Conservation (phyloP, 1,284 basidiomycete genomes). For the Ustilago esculenta region DNA sequence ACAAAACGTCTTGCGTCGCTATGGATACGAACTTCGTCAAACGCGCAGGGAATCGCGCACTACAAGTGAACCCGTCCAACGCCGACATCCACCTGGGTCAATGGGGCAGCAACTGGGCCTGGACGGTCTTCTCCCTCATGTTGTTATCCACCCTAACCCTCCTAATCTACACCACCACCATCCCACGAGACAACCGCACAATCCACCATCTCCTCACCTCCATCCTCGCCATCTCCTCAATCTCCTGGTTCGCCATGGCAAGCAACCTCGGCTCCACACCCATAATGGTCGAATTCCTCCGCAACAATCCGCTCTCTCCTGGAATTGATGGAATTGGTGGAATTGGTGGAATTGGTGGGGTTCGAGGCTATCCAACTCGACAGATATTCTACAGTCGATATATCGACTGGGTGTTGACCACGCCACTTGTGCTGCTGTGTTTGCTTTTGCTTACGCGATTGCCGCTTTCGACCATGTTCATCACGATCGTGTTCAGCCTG, state of each 20-base stretch:
- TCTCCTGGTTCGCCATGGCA: constrained; percentile 72
- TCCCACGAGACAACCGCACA: constrained; percentile 68
- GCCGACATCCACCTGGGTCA: constrained; percentile 53
- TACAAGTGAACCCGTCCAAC: constrained; percentile 43
- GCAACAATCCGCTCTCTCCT: constrained; percentile 59
- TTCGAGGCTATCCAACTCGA: constrained; percentile 67
- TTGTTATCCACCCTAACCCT: constrained; percentile 52
- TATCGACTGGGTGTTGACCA: constrained; percentile 69
- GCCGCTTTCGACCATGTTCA: constrained; percentile 72
- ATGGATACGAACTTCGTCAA: constrained; percentile 3
- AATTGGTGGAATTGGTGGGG: constrained; percentile 14
- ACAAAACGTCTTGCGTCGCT: not conserved
- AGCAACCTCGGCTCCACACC: constrained; percentile 73
- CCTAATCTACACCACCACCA: constrained; percentile 34
- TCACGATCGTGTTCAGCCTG: constrained; percentile 71
- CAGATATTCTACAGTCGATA: constrained; percentile 71
- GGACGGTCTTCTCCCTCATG: constrained; percentile 66
- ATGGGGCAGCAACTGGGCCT: constrained; percentile 70
- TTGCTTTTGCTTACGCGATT: constrained; percentile 72
- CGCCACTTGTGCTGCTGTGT: constrained; percentile 72
- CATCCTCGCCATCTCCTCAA: constrained; percentile 61
- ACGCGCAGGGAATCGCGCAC: constrained; percentile 36
- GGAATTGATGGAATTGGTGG: too few relatives aligned
- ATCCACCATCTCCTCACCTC: constrained; percentile 69
- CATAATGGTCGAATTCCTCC: constrained; percentile 70